phyloP scores from a whole-genome alignment of 768 basidiomycete species.

The Boletus tylopilopsis region DNA sequence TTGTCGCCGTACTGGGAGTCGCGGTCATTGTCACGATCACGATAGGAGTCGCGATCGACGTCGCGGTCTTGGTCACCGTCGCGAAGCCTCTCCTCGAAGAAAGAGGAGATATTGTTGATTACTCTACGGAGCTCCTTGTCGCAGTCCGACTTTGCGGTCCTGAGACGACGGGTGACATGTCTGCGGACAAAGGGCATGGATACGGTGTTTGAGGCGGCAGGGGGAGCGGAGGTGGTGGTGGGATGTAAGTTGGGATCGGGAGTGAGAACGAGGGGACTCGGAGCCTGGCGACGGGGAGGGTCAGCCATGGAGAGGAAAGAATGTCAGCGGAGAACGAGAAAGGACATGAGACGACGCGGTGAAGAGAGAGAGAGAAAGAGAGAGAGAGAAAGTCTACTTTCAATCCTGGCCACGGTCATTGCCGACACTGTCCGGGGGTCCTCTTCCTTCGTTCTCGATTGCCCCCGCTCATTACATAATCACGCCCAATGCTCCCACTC shows the following conservation, averaged over 20 bases:
- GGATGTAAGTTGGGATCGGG: slow-evolving; percentile 47
- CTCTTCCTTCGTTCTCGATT: background rate
- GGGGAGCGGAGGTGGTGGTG: slow-evolving; percentile 13
- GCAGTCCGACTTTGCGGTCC: slow-evolving; percentile 92
- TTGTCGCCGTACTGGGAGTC: slow-evolving; percentile 56
- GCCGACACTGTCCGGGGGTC: slow-evolving; percentile 23
- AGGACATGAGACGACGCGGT: slow-evolving; percentile 8
- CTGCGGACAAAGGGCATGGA: slow-evolving; percentile 91
- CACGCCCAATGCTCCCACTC: background rate
- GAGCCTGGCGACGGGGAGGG: slow-evolving; percentile 48
- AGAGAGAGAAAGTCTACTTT: background rate
- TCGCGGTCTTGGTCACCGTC: slow-evolving; percentile 68
- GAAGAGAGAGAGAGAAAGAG: background rate
- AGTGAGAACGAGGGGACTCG: slow-evolving; percentile 79
- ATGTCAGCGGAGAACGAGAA: background rate
- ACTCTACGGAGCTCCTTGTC: slow-evolving; percentile 95
- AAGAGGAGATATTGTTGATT: slow-evolving; percentile 89
- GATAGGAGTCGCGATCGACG: slow-evolving; percentile 54
- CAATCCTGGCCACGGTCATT: slow-evolving; percentile 4
- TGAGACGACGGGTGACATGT: slow-evolving; percentile 90
- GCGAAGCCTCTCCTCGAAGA: slow-evolving; percentile 87
- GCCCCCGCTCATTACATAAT: slow-evolving; percentile 7
- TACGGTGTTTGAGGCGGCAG: slow-evolving; percentile 67
- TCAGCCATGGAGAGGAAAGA: slow-evolving; percentile 27
- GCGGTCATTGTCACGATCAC: slow-evolving; percentile 48